These are phyloP conservation scores for Telfairia occidentalis DNA, from an alignment of 331 rosid genomes.

Conservation along the genomic window DNA sequence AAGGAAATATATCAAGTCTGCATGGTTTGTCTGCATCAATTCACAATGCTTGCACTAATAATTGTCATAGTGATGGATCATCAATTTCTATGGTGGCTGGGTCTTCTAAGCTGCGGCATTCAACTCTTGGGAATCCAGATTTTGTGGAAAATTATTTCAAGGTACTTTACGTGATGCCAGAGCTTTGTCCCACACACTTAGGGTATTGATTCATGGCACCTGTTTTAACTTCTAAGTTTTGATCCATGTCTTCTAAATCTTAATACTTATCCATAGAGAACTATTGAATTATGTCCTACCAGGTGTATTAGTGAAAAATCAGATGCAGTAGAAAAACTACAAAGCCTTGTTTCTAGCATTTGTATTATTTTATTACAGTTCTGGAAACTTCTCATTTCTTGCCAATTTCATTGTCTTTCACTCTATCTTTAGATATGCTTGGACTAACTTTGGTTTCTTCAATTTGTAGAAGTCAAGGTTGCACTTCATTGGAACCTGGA, in stretches of 20 bases:
- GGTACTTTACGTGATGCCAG: slow-evolving; percentile 29
- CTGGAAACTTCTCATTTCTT: background rate
- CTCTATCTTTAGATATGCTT: slow-evolving; percentile 10
- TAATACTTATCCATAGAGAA: background rate
- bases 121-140: slow-evolving; percentile 62
- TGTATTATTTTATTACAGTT: background rate
- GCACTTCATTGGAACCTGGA: slow-evolving; percentile 94
- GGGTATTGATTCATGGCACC: background rate
- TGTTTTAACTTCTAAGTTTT: background rate
- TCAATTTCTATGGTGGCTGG: slow-evolving; percentile 25
- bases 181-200: background rate
- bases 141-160: slow-evolving; percentile 91
- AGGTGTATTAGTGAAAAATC: background rate
- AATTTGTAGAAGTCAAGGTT: slow-evolving; percentile 81
- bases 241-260: background rate
- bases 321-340: background rate
- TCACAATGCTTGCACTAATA: slow-evolving; percentile 22
- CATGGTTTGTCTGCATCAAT: slow-evolving; percentile 31
- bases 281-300: background rate
- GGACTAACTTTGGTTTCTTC: slow-evolving; percentile 28
- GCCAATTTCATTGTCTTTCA: background rate
- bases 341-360: background rate
- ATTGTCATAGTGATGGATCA: slow-evolving; percentile 20
- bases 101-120: slow-evolving; percentile 45
- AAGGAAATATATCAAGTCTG: slow-evolving; percentile 25